Conservation (phyloP, 352 stramenopile species). For the Phytophthora nicotianae region DNA sequence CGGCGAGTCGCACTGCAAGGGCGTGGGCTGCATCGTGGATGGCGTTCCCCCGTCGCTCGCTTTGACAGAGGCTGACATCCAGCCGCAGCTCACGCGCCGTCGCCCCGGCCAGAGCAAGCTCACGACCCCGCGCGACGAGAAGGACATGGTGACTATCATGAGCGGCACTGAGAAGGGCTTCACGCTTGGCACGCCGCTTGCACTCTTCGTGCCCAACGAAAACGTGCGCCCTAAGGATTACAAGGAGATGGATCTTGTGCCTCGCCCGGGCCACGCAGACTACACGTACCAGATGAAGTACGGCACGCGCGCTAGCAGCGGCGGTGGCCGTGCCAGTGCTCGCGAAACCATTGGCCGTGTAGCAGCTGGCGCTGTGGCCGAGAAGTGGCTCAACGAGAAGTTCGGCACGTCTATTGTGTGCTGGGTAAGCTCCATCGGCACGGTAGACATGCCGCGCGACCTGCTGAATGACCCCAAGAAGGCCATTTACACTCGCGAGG, state of each 20-base stretch:
- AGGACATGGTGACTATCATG: constrained; percentile 97
- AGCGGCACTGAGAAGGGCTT: constrained; percentile 93
- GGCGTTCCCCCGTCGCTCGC: constrained; percentile 96
- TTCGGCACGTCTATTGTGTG: constrained; percentile 91
- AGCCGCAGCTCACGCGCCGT: constrained; percentile 96
- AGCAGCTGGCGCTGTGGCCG: constrained; percentile 95
- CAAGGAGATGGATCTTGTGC: constrained; percentile 95
- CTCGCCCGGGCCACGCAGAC: constrained; percentile 95
- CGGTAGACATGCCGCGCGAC: constrained; percentile 83
- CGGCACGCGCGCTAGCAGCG: constrained; percentile 96
- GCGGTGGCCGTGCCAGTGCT: constrained; percentile 95
- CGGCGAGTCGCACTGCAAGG: constrained; percentile 98
- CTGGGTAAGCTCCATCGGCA: constrained; percentile 89
- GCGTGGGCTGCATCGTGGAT: constrained; percentile 97
- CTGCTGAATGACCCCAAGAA: constrained; percentile 72
- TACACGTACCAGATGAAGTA: constrained; percentile 99
- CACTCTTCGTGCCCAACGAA: constrained; percentile 97
- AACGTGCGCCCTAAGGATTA: constrained; percentile 97
- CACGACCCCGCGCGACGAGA: constrained; percentile 98
- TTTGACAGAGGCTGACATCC: constrained; percentile 95
- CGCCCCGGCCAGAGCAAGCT: constrained; percentile 98
- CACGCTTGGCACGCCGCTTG: constrained; percentile 97
- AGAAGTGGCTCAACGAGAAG: constrained; percentile 95
- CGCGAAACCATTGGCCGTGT: constrained; percentile 99
- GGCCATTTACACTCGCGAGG: constrained; percentile 74